These are phyloP conservation scores for Tulasnella sp. DNA, from an alignment of 768 basidiomycete species.

Conservation along the genomic window DNA sequence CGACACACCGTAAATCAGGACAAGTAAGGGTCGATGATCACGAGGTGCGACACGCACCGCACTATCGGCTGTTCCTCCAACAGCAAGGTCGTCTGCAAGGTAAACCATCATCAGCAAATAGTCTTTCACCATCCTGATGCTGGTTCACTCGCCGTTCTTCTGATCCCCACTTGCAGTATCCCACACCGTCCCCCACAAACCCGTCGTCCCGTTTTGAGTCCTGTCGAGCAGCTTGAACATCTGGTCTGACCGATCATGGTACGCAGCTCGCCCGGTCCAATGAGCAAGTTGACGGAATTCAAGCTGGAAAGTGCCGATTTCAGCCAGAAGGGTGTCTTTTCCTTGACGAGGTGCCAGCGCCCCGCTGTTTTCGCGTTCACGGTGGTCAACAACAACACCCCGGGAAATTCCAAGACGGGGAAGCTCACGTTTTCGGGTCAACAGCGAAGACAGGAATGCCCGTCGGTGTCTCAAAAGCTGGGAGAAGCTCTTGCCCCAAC, in stretches of 20 bases:
- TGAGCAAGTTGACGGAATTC: constrained; percentile 82
- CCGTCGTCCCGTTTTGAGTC: constrained; percentile 40
- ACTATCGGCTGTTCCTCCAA: constrained; percentile 64
- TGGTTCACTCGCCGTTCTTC: constrained; percentile 37
- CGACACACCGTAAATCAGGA: neutral
- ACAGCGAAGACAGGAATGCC: constrained; percentile 68
- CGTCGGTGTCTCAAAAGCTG: constrained; percentile 58
- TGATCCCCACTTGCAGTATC: constrained; percentile 43
- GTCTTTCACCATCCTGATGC: neutral
- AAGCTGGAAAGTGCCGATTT: constrained; percentile 73
- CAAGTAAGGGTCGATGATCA: neutral
- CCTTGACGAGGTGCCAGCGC: constrained; percentile 33
- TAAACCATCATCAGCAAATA: constrained; percentile 8
- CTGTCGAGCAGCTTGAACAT: constrained; percentile 44
- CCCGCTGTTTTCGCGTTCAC: constrained; percentile 28
- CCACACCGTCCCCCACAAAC: constrained; percentile 61
- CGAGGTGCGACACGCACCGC: constrained; percentile 27
- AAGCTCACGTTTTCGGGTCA: constrained; percentile 51
- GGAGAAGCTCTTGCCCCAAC: constrained; percentile 62
- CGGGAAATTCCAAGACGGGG: neutral
- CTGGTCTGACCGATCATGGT: constrained; percentile 41
- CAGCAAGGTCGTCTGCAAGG: constrained; percentile 35
- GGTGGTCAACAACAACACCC: neutral
- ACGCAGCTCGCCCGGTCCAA: constrained; percentile 59
- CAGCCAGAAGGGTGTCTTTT: constrained; percentile 48